phyloP scores from a whole-genome alignment of 2,329 filamentous ascomycete genomes.

The Chaetomiaceae sp. region DNA sequence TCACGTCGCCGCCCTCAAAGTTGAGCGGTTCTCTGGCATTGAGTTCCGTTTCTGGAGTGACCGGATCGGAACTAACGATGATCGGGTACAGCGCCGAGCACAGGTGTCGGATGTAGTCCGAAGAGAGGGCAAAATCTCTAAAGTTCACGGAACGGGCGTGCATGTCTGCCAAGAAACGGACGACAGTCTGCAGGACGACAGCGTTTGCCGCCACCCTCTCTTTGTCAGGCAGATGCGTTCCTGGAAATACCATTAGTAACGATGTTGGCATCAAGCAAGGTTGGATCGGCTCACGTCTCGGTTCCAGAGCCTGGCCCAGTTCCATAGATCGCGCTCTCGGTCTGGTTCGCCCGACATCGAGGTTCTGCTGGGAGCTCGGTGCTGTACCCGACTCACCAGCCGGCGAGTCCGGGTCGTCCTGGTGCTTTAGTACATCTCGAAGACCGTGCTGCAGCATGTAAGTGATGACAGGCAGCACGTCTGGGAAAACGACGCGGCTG shows the following conservation, averaged over 20 bases:
- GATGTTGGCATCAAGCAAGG: background rate
- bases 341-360: slow-evolving; percentile 30
- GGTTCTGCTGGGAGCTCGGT: slow-evolving; percentile 23
- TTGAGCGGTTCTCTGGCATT: slow-evolving; percentile 77
- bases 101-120: slow-evolving; percentile 76
- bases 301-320: slow-evolving; percentile 55
- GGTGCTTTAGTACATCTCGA: slow-evolving; percentile 61
- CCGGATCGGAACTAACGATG: slow-evolving; percentile 77
- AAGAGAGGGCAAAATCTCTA: slow-evolving; percentile 73
- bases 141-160: slow-evolving; percentile 74
- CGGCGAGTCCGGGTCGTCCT: slow-evolving; percentile 56
- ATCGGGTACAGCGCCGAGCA: slow-evolving; percentile 80
- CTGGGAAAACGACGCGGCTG: slow-evolving; percentile 66
- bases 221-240: slow-evolving; percentile 38
- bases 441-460: slow-evolving; percentile 85
- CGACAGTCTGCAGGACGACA: slow-evolving; percentile 66
- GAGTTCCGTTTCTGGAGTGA: slow-evolving; percentile 81
- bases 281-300: slow-evolving; percentile 40
- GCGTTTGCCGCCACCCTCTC: slow-evolving; percentile 54
- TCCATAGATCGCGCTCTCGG: slow-evolving; percentile 61
- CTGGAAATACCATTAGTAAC: slow-evolving; percentile 28
- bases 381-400: slow-evolving; percentile 25
- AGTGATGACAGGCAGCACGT: slow-evolving; percentile 73
- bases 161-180: slow-evolving; percentile 73
- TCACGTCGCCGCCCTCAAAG: slow-evolving; percentile 81